Conservation (phyloP, 2,329 filamentous ascomycete genomes). For the Aspergillus fijiensis region DNA sequence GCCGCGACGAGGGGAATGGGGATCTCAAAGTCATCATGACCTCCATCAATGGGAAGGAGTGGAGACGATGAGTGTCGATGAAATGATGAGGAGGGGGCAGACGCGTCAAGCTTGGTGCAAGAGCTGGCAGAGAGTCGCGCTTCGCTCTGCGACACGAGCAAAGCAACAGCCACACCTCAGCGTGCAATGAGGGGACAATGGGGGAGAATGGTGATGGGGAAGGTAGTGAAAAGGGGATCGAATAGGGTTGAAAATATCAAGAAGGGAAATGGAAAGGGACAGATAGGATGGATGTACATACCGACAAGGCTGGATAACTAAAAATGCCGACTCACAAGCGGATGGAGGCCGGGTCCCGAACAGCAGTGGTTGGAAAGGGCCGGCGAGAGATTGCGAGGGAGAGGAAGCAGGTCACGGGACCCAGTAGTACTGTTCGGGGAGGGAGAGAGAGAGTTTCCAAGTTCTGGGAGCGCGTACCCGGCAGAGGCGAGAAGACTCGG, state of each 20-base stretch:
- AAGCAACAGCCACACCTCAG: constrained; percentile 24
- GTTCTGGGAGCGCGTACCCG: too few species aligned
- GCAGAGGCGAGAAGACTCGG: constrained; percentile 1
- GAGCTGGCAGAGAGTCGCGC: constrained; percentile 22
- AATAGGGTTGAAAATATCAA: not conserved
- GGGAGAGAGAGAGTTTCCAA: not conserved
- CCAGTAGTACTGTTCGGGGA: constrained; percentile 13
- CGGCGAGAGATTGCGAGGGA: constrained; percentile 22
- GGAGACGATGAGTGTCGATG: constrained; percentile 1
- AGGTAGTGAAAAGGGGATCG: not conserved
- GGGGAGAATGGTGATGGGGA: constrained; percentile 4
- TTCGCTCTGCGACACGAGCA: constrained; percentile 26
- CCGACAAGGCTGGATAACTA: constrained; percentile 44
- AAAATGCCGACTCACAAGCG: constrained; percentile 41
- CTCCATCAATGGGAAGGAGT: constrained; percentile 1
- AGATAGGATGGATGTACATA: constrained; percentile 33
- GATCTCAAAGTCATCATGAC: constrained; percentile 4
- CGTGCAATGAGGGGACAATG: constrained; percentile 11
- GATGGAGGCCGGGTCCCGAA: constrained; percentile 39
- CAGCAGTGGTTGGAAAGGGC: constrained; percentile 34
- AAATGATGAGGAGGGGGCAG: constrained; percentile 16
- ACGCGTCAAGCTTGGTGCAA: constrained; percentile 26
- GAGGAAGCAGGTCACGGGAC: constrained; percentile 30
- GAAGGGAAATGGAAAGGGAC: constrained; percentile 1
- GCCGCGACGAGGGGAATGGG: constrained; percentile 20